A percentile compares a stretch with the other conserved stretches of the same genome.
Evolutionary conservation across 1,284 basidiomycete species (phyloP).

Genomic region (Fomitopsis pinicola): DNA sequence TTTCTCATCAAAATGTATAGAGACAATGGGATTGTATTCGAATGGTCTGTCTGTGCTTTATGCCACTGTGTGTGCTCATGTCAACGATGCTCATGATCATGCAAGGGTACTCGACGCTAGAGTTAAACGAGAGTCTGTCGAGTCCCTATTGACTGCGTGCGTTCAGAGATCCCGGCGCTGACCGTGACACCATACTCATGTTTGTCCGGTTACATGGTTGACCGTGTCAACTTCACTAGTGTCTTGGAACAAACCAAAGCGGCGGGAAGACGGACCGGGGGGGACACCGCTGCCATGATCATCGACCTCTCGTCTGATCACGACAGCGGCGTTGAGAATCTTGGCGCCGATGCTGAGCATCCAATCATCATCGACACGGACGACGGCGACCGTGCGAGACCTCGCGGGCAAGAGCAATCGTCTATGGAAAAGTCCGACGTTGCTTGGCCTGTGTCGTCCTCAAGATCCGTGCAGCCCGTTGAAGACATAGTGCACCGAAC

Average conservation of each 20-base stretch:
- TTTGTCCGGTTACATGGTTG: background rate
- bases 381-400: background rate
- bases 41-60: slow-evolving; percentile 14
- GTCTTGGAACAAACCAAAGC: background rate
- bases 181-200: background rate
- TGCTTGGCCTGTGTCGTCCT: background rate
- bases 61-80: background rate
- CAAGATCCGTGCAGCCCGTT: background rate
- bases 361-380: background rate
- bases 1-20: slow-evolving; percentile 3
- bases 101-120: slow-evolving; percentile 15
- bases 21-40: slow-evolving; percentile 17
- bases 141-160: slow-evolving; percentile 14
- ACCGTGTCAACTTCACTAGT: background rate
- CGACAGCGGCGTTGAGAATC: background rate
- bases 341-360: background rate
- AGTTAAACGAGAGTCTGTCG: slow-evolving; percentile 11
- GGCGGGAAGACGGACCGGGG: background rate
- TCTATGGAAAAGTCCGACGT: no score
- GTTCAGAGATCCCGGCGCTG: background rate
- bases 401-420: background rate
- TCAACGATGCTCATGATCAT: background rate
- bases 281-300: background rate
- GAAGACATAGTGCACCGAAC: no score
- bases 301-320: slow-evolving; percentile 5